Evolutionary conservation across 2,329 filamentous ascomycete genomes (phyloP).

Genomic region (Colletotrichum magnum): DNA sequence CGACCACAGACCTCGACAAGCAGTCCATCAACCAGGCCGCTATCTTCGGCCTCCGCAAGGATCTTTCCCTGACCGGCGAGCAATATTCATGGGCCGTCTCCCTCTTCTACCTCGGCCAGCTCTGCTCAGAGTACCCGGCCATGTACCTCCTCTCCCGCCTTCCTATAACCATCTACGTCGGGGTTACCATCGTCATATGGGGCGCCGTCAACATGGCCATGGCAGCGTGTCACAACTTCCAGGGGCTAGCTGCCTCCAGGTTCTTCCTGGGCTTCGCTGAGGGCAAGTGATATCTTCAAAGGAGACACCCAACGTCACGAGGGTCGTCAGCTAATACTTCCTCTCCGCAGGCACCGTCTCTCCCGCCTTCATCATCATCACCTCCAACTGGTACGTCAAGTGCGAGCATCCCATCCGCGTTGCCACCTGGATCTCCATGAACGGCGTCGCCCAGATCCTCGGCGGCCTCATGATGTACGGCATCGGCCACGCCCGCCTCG

Average conservation of each 20-base stretch:
- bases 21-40: constrained; percentile 35
- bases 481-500: constrained; percentile 39
- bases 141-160: constrained; percentile 37
- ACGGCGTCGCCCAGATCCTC: constrained; percentile 47
- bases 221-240: constrained; percentile 43
- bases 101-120: constrained; percentile 40
- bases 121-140: constrained; percentile 38
- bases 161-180: constrained; percentile 37
- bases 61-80: constrained; percentile 28
- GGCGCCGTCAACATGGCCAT: constrained; percentile 46
- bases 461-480: constrained; percentile 49
- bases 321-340: no score
- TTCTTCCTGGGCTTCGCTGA: constrained; percentile 51
- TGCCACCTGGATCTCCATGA: constrained; percentile 49
- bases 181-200: constrained; percentile 42
- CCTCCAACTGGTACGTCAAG: constrained; percentile 49
- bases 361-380: constrained; percentile 51
- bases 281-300: constrained; percentile 34
- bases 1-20: constrained; percentile 39
- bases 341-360: constrained; percentile 40
- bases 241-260: constrained; percentile 43
- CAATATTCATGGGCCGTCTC: constrained; percentile 39
- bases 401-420: constrained; percentile 49
- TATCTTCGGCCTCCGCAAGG: constrained; percentile 33
- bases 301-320: no score